Evolutionary conservation across 768 basidiomycete species (phyloP), one percentile per base, ranked within the genome.

Genomic region (Leucosporidium creatinivorum): DNA sequence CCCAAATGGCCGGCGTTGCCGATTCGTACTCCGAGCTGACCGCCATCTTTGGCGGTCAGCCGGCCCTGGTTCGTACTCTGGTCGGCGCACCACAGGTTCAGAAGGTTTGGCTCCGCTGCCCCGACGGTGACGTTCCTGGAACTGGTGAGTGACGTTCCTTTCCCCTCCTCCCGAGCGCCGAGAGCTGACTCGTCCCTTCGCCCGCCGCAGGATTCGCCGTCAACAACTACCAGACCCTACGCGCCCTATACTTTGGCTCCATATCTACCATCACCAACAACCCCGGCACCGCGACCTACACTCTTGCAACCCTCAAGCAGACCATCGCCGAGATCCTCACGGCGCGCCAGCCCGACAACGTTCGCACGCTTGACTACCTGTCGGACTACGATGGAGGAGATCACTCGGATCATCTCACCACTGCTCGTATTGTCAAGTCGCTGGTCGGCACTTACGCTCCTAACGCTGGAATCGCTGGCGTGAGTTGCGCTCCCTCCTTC

Each of bases 341-440:
- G 7, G 68, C 65, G 9, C 65, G 67, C 12, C 48, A 68, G 52
- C 66, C 71, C 0, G 47, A 50, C 26, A 26, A 33, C 25, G 63
- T 72, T 10, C 62, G 63, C 28, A 73, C 72, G 1, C 66, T 69
- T 30, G 68, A 73, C 63, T 65, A 69, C 63, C n/a, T 73, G 28
- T 67, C 65, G 3, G 47, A 72, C 23, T 69, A 67, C 50, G 63
- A 54, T 23, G 48, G n/a, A 1, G 68, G 68, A 19, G 68, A 69
- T 36, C 68, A 69, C 44, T 48, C 63, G 52, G 68, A 69, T 51
- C 68, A 69, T 23, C 25, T 61, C 6, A 65, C 65, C 1, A n/a
- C 52, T 0, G 68, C 47, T 2, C 21, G 68, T 10, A 12, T 69
- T 0, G 23, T 23, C 9, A 23, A 44, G 25, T n/a, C 36, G 3